A percentile compares a stretch with the other conserved stretches of the same genome.
phyloP scores from a whole-genome alignment of 495 filamentous ascomycete species.

The Elaphomyces granulatus region DNA sequence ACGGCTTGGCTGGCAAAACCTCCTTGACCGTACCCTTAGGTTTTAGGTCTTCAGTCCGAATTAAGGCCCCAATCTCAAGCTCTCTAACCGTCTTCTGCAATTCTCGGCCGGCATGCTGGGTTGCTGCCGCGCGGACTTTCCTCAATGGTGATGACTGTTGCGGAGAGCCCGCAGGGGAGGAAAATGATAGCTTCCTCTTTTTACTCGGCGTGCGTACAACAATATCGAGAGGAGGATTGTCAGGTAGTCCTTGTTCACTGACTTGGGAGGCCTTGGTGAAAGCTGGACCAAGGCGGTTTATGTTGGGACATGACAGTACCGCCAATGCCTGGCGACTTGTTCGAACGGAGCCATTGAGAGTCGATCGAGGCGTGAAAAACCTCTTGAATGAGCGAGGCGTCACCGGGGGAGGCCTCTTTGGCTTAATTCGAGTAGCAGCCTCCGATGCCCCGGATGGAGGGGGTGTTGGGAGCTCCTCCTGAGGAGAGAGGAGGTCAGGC shows the following conservation, averaged over 20 bases:
- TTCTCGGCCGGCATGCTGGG: constrained; percentile 21
- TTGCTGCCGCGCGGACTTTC: constrained; percentile 23
- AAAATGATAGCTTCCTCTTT: constrained; percentile 32
- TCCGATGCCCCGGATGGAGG: constrained; percentile 34
- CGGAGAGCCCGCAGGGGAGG: constrained; percentile 35
- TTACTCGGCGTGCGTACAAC: constrained; percentile 24
- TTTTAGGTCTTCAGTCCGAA: constrained; percentile 7
- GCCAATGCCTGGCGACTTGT: constrained; percentile 49
- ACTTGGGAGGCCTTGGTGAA: constrained; percentile 30
- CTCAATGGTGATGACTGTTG: constrained; percentile 42
- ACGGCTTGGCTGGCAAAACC: constrained; percentile 18
- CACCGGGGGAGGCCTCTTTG: constrained; percentile 39
- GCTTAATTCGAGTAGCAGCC: constrained; percentile 26
- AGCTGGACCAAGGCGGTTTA: constrained; percentile 41
- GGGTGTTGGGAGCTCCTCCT: constrained; percentile 29
- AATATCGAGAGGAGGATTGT: constrained; percentile 20
- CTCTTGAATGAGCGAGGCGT: constrained; percentile 61
- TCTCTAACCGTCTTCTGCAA: constrained; percentile 19
- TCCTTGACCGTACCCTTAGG: constrained; percentile 11
- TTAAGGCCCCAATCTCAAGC: constrained; percentile 14
- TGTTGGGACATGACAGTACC: constrained; percentile 50
- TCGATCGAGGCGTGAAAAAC: constrained; percentile 66
- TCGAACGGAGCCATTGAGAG: constrained; percentile 31
- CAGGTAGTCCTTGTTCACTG: constrained; percentile 15
- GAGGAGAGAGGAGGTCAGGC: constrained; percentile 24